Percentiles rank a stretch among this genome's conserved stretches.
Evolutionary conservation across 257 asterid species (phyloP).

Genomic region (Thymus quinquecostatus): DNA sequence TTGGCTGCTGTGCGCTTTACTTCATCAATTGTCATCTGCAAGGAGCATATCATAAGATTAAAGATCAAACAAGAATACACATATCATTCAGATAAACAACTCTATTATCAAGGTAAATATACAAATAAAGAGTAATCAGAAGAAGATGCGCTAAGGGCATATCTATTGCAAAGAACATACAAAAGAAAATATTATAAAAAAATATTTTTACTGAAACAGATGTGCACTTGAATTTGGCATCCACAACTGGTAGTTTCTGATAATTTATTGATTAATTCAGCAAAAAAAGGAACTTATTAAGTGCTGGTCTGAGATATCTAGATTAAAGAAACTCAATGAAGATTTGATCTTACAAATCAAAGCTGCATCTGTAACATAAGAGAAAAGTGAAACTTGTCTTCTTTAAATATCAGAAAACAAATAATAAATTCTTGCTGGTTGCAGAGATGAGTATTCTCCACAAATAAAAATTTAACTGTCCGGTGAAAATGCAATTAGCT

Average conservation of each 20-base stretch:
- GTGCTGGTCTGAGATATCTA: not conserved
- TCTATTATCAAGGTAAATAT: slow-evolving; percentile 17
- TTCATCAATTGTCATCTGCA: slow-evolving; percentile 89
- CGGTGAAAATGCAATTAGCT: no score
- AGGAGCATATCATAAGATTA: slow-evolving; percentile 29
- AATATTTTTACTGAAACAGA: not conserved
- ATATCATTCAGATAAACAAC: slow-evolving; percentile 10
- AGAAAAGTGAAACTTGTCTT: slow-evolving; percentile 9
- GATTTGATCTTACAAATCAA: slow-evolving; percentile 13
- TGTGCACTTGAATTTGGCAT: slow-evolving; percentile 18
- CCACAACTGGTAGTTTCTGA: not conserved
- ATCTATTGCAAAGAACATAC: not conserved
- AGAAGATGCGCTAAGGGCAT: not conserved
- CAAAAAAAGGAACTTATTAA: not conserved
- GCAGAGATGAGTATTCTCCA: not conserved
- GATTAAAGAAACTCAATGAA: not conserved
- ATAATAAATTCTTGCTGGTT: not conserved
- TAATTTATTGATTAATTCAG: slow-evolving; percentile 4
- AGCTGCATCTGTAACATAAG: not conserved
- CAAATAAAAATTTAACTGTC: not conserved
- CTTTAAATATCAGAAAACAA: not conserved
- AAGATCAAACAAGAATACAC: slow-evolving; percentile 10
- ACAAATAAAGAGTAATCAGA: not conserved
- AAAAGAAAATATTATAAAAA: not conserved
- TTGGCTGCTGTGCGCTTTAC: slow-evolving; percentile 92